Conservation (phyloP, 2,329 filamentous ascomycete species). For the Pseudogymnoascus sp. region DNA sequence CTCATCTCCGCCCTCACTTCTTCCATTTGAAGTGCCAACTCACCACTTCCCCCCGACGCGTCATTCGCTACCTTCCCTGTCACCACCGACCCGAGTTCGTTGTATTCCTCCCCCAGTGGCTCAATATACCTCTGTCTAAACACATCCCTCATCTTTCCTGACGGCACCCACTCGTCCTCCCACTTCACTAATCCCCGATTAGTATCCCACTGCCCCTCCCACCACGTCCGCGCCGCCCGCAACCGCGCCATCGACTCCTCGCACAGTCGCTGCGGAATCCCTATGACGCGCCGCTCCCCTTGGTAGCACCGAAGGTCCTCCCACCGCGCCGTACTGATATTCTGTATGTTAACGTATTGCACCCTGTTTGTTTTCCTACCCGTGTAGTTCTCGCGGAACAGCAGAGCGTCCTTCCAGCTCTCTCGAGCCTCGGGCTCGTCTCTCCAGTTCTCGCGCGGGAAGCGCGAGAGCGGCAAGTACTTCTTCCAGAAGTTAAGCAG, state of each 20-base stretch:
- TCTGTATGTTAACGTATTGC: neutral
- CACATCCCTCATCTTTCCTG: neutral
- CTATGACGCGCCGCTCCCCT: neutral
- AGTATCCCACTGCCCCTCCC: neutral
- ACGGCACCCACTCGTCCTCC: neutral
- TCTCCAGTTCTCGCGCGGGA: neutral
- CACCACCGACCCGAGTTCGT: neutral
- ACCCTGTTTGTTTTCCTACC: neutral
- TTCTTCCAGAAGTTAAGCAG: neutral
- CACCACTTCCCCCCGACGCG: neutral
- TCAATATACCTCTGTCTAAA: neutral
- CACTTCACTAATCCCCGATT: neutral
- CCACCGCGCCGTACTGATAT: neutral
- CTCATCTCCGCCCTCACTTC: slow-evolving; percentile 62
- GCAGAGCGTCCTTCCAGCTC: neutral
- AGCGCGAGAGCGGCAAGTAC: neutral
- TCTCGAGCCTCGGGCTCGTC: neutral
- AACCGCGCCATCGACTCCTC: neutral
- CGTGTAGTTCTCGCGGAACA: neutral
- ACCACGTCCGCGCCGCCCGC: neutral
- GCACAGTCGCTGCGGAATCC: neutral
- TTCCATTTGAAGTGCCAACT: neutral
- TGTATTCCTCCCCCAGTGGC: neutral
- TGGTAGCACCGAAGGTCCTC: neutral
- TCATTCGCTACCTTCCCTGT: neutral